Conservation (phyloP, 2,329 filamentous ascomycete genomes). For the Metarhizium album region DNA sequence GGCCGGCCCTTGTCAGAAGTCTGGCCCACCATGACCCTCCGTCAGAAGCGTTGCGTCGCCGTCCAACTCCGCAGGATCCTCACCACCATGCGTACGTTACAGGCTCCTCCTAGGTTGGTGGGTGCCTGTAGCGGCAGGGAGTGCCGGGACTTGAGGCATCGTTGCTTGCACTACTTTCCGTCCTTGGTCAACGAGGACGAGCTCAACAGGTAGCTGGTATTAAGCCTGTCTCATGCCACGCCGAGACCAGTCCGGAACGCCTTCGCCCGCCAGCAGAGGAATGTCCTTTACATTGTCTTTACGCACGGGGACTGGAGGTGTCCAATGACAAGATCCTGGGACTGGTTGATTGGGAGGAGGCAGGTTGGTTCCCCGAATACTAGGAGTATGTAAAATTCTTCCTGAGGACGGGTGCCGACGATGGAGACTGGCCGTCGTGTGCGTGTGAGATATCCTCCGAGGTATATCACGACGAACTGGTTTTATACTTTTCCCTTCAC, state of each 20-base stretch:
- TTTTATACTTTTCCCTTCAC: not conserved
- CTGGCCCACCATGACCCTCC: not conserved
- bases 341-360: conserved; percentile 2
- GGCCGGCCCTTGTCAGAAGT: not conserved
- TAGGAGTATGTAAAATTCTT: conserved; percentile 6
- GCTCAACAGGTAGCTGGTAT: not conserved
- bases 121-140: not conserved
- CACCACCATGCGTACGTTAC: not conserved
- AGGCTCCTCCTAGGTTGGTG: not conserved
- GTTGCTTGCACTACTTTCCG: not conserved
- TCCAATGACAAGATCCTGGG: not conserved
- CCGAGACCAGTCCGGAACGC: not conserved
- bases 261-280: not conserved
- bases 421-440: conserved; percentile 1
- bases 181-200: not conserved
- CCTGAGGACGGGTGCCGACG: not conserved
- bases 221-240: not conserved
- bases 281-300: not conserved
- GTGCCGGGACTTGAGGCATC: not conserved
- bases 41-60: not conserved
- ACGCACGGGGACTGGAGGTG: not conserved
- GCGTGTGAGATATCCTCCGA: not conserved
- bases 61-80: not conserved
- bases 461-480: not conserved
- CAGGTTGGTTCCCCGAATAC: conserved; percentile 3